These are phyloP conservation scores for Piedraia hortae DNA, from an alignment of 2,329 filamentous ascomycete species.

Conservation along the genomic window DNA sequence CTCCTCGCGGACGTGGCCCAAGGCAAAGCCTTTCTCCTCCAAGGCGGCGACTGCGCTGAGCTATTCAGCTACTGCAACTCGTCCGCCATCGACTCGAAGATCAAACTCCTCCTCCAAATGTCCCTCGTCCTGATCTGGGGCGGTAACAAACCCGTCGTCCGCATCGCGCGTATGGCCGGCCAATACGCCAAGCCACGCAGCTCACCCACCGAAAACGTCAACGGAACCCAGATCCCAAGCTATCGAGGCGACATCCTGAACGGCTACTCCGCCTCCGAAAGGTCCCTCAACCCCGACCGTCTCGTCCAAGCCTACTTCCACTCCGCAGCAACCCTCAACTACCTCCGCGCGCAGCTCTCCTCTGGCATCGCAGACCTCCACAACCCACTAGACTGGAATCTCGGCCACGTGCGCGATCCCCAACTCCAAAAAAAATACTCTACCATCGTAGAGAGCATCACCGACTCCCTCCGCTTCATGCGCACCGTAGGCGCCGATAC, in stretches of 20 bases:
- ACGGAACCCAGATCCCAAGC: constrained; percentile 58
- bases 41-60: constrained; percentile 92
- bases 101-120: constrained; percentile 93
- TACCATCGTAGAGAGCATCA: constrained; percentile 58
- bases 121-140: constrained; percentile 87
- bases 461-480: constrained; percentile 82
- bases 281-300: constrained; percentile 55
- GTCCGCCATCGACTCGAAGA: constrained; percentile 74
- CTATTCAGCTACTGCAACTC: constrained; percentile 90
- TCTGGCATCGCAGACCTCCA: constrained; percentile 86
- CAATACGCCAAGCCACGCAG: constrained; percentile 93
- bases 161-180: constrained; percentile 86
- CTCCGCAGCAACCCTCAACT: constrained; percentile 83
- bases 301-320: constrained; percentile 86
- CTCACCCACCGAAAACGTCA: constrained; percentile 55
- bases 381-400: constrained; percentile 76
- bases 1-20: constrained; percentile 63
- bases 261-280: constrained; percentile 48
- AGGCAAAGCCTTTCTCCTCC: constrained; percentile 76
- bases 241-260: constrained; percentile 94
- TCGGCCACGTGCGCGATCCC: constrained; percentile 71
- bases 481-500: constrained; percentile 75
- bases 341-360: constrained; percentile 54
- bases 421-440: constrained; percentile 66
- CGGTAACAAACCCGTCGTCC: constrained; percentile 52